Evolutionary conservation across 2,329 filamentous ascomycete genomes (phyloP).

Genomic region (Hypoxylon rubiginosum): DNA sequence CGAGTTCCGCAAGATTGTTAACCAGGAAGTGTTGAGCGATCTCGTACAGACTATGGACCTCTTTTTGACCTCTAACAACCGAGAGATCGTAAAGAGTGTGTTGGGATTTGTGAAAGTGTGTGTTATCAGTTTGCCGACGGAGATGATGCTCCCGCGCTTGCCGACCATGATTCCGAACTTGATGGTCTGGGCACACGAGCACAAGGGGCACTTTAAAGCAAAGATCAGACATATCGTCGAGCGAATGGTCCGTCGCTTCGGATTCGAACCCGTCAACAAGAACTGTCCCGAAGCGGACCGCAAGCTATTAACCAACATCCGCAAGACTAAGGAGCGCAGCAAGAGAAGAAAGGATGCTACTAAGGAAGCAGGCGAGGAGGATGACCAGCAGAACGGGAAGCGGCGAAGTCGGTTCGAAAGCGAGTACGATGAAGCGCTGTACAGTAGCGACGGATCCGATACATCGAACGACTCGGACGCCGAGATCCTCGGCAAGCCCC

Average conservation of each 20-base stretch:
- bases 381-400: constrained; percentile 62
- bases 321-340: constrained; percentile 90
- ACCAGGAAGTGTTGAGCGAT: constrained; percentile 79
- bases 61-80: constrained; percentile 95
- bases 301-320: constrained; percentile 93
- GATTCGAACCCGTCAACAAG: constrained; percentile 82
- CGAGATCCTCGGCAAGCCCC: constrained; percentile 62
- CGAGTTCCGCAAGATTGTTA: constrained; percentile 83
- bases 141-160: constrained; percentile 83
- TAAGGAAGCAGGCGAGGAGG: constrained; percentile 69
- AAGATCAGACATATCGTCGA: constrained; percentile 99
- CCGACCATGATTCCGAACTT: constrained; percentile 86
- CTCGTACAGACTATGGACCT: constrained; percentile 95
- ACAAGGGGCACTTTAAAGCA: constrained; percentile 95
- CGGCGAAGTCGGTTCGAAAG: constrained; percentile 81
- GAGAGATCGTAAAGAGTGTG: constrained; percentile 94
- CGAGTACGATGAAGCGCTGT: constrained; percentile 96
- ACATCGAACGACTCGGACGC: constrained; percentile 74
- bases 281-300: constrained; percentile 87
- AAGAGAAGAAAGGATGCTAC: constrained; percentile 88
- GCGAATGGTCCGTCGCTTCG: constrained; percentile 91
- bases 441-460: constrained; percentile 79
- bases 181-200: constrained; percentile 96
- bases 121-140: constrained; percentile 84
- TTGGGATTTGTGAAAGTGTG: constrained; percentile 98